Conservation (phyloP, 2,329 filamentous ascomycete genomes). For the Xylaria sp. region DNA sequence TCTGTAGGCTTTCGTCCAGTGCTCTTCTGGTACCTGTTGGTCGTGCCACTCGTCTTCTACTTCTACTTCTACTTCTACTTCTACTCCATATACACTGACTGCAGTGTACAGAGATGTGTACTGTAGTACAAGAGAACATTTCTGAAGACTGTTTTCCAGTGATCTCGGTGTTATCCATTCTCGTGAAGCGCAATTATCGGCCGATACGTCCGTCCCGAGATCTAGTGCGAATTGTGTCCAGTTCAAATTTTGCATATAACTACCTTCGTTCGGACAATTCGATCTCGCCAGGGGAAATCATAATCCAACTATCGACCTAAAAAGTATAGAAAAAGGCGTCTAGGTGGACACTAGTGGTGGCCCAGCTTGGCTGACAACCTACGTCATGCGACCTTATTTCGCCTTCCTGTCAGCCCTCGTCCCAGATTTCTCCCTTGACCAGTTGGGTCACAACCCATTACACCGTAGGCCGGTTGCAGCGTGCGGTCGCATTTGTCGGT, state of each 20-base stretch:
- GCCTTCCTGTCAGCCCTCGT: constrained; percentile 31
- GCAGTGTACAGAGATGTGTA: no score
- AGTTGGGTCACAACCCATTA: neutral
- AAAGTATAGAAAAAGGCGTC: neutral
- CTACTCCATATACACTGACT: no score
- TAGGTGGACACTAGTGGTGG: constrained; percentile 4
- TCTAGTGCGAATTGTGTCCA: neutral
- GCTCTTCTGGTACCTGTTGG: neutral
- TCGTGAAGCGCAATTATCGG: neutral
- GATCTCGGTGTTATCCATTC: neutral
- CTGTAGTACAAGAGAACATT: no score
- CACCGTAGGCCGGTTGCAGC: neutral
- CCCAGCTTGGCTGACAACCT: constrained; percentile 25
- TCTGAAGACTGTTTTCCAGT: constrained; percentile 17
- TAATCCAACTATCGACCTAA: neutral
- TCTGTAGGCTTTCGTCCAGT: neutral
- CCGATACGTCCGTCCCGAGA: neutral
- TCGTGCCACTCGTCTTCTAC: neutral
- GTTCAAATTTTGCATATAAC: neutral
- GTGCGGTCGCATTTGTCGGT: neutral
- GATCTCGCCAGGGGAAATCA: constrained; percentile 6
- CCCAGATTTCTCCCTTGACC: neutral
- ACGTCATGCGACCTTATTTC: constrained; percentile 32
- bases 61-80: no score
- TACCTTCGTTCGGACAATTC: constrained; percentile 1